phyloP scores from a whole-genome alignment of 129 eudicot genomes.

The Ambrosia trifida region DNA sequence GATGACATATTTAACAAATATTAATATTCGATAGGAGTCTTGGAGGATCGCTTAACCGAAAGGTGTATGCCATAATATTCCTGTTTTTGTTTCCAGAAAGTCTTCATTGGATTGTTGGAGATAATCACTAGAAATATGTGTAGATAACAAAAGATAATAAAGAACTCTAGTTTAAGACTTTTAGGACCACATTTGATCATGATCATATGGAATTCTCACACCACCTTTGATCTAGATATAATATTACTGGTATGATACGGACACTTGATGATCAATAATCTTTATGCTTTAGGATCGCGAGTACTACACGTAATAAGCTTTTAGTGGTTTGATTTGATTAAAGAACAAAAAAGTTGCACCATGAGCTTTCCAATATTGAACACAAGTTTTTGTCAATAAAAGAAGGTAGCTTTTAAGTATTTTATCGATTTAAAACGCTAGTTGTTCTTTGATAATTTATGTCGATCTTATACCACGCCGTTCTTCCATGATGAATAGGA shows the following conservation, averaged over 20 bases:
- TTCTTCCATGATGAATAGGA: constrained; percentile 25
- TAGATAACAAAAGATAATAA: too few relatives aligned
- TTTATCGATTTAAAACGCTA: constrained; percentile 17
- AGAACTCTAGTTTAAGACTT: too few relatives aligned
- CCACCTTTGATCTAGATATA: constrained; percentile 20
- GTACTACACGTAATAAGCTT: constrained; percentile 12
- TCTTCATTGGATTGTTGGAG: too few relatives aligned
- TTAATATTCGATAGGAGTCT: constrained; percentile 6
- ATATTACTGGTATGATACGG: constrained; percentile 25
- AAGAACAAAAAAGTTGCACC: constrained; percentile 25
- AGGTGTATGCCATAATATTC: constrained; percentile 24
- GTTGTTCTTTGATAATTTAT: constrained; percentile 14
- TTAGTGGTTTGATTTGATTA: constrained; percentile 31
- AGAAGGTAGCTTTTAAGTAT: constrained; percentile 31
- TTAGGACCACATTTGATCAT: neutral
- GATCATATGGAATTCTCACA: constrained; percentile 21
- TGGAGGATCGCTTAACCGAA: too few relatives aligned
- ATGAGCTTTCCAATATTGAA: constrained; percentile 32
- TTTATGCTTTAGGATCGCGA: constrained; percentile 13
- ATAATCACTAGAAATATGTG: too few relatives aligned
- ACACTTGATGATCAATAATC: constrained; percentile 20
- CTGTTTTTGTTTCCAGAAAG: neutral
- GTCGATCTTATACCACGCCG: constrained; percentile 16
- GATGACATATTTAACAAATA: neutral
- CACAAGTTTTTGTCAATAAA: constrained; percentile 32